Evolutionary conservation across 257 asterid genomes (phyloP), one percentile per base, ranked within the genome.

Genomic region (Mitragyna speciosa): DNA sequence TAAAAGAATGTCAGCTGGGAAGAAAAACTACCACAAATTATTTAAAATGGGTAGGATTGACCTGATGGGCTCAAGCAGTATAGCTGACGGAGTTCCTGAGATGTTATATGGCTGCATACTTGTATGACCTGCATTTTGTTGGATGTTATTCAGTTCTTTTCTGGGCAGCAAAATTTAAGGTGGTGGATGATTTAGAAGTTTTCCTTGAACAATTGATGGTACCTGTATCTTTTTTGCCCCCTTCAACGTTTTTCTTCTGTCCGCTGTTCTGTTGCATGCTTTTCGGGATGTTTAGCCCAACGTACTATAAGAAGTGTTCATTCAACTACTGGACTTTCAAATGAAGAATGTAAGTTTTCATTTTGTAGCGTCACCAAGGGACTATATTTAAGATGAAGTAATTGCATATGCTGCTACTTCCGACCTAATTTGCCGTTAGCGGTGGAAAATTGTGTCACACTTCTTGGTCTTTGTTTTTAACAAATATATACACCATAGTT

Each of bases 1-100:
- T 69, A 41, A 43, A 19, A 24, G 59, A 77, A 36, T 51, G 22
- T 54, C 30, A 65, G 33, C 20, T 76, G 69, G 66, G 59, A 81
- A 45, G 49, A 45, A 43, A 61, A 77, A 70, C 78, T 81, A 48
- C 69, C 61, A 28, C 16, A 67, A 63, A n/a, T 24, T 80, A 64
- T 64, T 73, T n/a, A 39, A 39, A 73, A 66, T n/a, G 70, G 83
- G 77, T 70, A 56, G 76, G 77, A 79, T 58, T 71, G 85, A 36
- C 59, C 49, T 64, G 70, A 52, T 22, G 73, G 78, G 43, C 66
- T 41, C 41, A 52, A 61, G 70, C 70, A 61, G 68, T 72, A 39
- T 36, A 70, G 75, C 41, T 71, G 75, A 70, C 9, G 52, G 75
- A 28, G 70, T n/a, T 58, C 77, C 78, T 33, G 61, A 82, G 65